phyloP scores from a whole-genome alignment of 1,284 basidiomycete species.

The Cutaneotrichosporon cavernicola region DNA sequence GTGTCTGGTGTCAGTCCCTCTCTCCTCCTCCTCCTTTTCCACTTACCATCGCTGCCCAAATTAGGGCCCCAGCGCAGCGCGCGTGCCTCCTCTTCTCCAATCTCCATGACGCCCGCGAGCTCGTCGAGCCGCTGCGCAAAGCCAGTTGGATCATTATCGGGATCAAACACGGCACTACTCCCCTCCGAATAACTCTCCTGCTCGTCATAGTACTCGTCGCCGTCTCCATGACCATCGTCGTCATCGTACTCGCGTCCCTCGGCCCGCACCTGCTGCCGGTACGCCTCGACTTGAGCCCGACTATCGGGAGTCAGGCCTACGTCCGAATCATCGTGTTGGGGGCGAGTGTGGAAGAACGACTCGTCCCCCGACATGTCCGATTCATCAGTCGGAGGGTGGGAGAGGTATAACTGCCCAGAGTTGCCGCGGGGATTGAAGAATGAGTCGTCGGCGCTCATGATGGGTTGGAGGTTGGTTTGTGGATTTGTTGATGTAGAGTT shows the following conservation, averaged over 20 bases:
- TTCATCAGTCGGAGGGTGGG: not conserved
- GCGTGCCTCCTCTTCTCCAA: constrained; percentile 40
- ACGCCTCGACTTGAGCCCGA: not conserved
- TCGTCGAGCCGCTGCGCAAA: constrained; percentile 46
- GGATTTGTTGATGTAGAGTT: no score
- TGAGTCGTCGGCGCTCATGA: constrained; percentile 22
- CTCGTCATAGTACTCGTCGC: not conserved
- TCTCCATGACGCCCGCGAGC: constrained; percentile 45
- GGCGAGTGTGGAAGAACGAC: constrained; percentile 1
- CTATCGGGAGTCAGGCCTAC: not conserved
- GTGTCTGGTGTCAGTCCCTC: constrained; percentile 1
- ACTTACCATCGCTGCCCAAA: constrained; percentile 6
- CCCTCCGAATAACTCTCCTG: constrained; percentile 23
- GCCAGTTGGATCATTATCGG: constrained; percentile 40
- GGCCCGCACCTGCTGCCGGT: not conserved
- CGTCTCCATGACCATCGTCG: not conserved
- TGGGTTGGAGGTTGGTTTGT: not conserved
- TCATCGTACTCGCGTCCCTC: constrained; percentile 11
- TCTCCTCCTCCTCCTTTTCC: not conserved
- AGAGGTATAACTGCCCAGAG: not conserved
- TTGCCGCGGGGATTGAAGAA: constrained; percentile 17
- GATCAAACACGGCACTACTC: constrained; percentile 36
- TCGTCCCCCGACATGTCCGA: not conserved
- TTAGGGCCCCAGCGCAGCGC: constrained; percentile 43
- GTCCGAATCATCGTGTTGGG: not conserved